Evolutionary conservation across 2,329 filamentous ascomycete genomes (phyloP), one percentile per base, ranked within the genome.

Genomic region (Phialocephala subalpina): DNA sequence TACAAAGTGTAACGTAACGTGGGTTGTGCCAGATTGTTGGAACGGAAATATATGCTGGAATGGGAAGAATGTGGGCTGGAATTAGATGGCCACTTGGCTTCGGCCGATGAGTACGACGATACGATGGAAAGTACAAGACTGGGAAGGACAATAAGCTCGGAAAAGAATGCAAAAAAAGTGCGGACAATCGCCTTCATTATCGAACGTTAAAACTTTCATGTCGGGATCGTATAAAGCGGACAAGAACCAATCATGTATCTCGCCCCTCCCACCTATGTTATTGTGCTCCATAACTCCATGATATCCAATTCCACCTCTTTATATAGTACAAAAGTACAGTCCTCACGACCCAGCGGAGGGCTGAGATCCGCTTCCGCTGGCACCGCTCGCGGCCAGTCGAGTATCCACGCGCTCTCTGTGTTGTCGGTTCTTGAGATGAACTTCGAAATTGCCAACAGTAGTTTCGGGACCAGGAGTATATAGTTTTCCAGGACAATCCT

Each of bases 401-500:
- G 63, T 35, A 63, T 90, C 86, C 11, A 94, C 92, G 73, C 86
- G 87, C 71, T 92, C 88, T 73, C 90, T 87, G 78, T 99, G 96
- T 60, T 86, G 83, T 52, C 92, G 87, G 78, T 97, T 97, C 78
- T 90, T 92, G 58, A 98, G 83, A 80, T 99, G 96, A 1, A 97
- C 89, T 79, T 97, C 93, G 69, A 99, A 99, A 76, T 97, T 97
- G 55, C 90, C 90, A 5, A 95, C 92, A 2, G 93, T 94, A 77
- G 87, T 91, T 27, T 91, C 93, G 0, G 94, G 93, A 0, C 94
- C 92, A 0, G 94, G 93, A 0, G 94, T 97, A 79, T 99, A 99
- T 12, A 97, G 83, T 79, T 97, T 98, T 35, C 93, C 93, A 0
- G 93, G 93, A 77, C 96, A 98, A 78, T 99, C 96, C 56, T 91